Evolutionary conservation across 495 filamentous ascomycete species (phyloP).

Genomic region (Cryomyces antarcticus): DNA sequence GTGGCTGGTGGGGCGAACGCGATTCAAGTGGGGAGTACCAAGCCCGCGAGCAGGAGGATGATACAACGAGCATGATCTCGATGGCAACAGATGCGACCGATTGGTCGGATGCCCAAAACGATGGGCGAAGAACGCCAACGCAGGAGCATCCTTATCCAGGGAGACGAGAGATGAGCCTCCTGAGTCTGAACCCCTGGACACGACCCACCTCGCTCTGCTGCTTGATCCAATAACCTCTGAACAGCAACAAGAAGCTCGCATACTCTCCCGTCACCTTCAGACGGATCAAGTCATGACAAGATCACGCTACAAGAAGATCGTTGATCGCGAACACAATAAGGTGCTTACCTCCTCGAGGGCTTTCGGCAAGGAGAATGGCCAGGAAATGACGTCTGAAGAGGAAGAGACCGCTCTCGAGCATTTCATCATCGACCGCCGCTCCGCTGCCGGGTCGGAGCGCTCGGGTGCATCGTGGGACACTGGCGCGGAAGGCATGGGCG

Average conservation of each 20-base stretch:
- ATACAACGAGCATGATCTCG: constrained; percentile 61
- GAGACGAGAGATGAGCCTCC: constrained; percentile 24
- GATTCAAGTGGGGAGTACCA: constrained; percentile 57
- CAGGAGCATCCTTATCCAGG: constrained; percentile 23
- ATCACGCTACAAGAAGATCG: constrained; percentile 44
- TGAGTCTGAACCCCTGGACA: constrained; percentile 40
- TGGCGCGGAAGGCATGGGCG: constrained; percentile 49
- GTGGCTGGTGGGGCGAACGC: constrained; percentile 63
- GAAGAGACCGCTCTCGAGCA: constrained; percentile 65
- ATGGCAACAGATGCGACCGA: constrained; percentile 25
- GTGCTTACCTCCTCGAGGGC: constrained; percentile 34
- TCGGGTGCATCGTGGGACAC: constrained; percentile 35
- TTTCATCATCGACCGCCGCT: constrained; percentile 37
- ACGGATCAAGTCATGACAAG: constrained; percentile 58
- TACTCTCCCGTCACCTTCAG: constrained; percentile 62
- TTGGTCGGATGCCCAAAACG: constrained; percentile 22
- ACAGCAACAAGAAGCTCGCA: constrained; percentile 57
- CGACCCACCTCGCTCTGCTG: constrained; percentile 52
- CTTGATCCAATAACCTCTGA: constrained; percentile 63
- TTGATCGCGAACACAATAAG: constrained; percentile 42
- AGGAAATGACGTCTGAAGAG: constrained; percentile 40
- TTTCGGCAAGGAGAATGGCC: constrained; percentile 5
- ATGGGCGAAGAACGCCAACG: constrained; percentile 63
- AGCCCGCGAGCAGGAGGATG: constrained; percentile 35
- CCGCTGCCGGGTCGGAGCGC: constrained; percentile 23